phyloP scores from a whole-genome alignment of 2,329 filamentous ascomycete genomes.

The Fusarium foetens region DNA sequence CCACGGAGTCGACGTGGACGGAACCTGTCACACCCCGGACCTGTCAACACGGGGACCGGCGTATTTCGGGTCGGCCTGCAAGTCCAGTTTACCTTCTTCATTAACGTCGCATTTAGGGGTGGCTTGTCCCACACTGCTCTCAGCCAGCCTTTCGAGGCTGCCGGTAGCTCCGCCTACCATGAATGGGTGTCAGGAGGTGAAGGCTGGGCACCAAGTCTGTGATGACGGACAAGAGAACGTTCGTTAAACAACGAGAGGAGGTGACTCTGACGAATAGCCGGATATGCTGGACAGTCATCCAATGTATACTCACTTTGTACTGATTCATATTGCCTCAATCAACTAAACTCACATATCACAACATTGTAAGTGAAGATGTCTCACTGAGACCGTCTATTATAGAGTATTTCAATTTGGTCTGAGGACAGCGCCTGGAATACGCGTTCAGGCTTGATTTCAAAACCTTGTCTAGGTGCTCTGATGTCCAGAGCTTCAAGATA shows the following conservation, averaged over 20 bases:
- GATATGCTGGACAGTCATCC: neutral
- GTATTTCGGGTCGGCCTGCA: slow-evolving; percentile 21
- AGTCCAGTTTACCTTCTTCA: neutral
- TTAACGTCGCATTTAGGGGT: neutral
- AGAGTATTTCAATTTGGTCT: neutral
- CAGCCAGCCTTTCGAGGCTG: slow-evolving; percentile 16
- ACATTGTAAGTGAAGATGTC: neutral
- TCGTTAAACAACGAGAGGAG: neutral
- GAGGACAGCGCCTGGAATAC: neutral
- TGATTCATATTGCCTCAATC: neutral
- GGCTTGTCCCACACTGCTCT: slow-evolving; percentile 5
- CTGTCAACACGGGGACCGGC: slow-evolving; percentile 19
- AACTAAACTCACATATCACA: neutral
- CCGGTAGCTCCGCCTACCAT: slow-evolving; percentile 12
- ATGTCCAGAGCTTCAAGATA: neutral
- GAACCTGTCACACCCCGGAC: slow-evolving; percentile 10
- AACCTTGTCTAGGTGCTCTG: neutral
- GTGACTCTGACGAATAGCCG: neutral
- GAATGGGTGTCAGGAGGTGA: neutral
- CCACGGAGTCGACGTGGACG: slow-evolving; percentile 4
- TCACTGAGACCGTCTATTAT: neutral
- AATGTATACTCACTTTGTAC: neutral
- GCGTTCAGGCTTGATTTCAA: neutral
- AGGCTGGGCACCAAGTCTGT: neutral
- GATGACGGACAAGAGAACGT: neutral